Evolutionary conservation across 1,284 basidiomycete species (phyloP).

Genomic region (Cutaneotrichosporon mucoides): DNA sequence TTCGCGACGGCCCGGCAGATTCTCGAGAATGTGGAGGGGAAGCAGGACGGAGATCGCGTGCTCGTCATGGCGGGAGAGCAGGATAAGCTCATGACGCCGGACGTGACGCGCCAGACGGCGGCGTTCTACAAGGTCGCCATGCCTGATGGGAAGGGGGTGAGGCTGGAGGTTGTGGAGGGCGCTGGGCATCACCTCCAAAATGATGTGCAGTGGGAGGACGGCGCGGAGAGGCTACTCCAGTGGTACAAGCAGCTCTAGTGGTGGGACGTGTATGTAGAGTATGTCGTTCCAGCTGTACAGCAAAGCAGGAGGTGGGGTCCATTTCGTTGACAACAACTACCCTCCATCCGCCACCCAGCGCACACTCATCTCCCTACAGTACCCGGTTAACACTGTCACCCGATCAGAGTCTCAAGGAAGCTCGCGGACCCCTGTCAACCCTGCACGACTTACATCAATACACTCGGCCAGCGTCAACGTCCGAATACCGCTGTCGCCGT

Average conservation of each 20-base stretch:
- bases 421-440: too few relatives aligned
- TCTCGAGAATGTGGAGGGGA: not conserved
- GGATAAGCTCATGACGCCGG: constrained; percentile 14
- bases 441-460: too few relatives aligned
- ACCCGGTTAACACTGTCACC: too few relatives aligned
- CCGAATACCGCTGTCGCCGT: too few relatives aligned
- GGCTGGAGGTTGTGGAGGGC: constrained; percentile 10
- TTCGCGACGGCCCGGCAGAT: constrained; percentile 8
- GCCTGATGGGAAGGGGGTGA: not conserved
- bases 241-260: constrained; percentile 2
- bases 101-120: constrained; percentile 6
- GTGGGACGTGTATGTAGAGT: too few relatives aligned
- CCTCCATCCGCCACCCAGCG: too few relatives aligned
- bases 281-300: too few relatives aligned
- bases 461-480: too few relatives aligned
- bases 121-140: constrained; percentile 6
- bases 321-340: too few relatives aligned
- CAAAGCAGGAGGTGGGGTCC: too few relatives aligned
- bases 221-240: constrained; percentile 4
- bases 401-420: too few relatives aligned
- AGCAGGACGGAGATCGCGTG: not conserved
- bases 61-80: constrained; percentile 11
- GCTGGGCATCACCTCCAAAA: constrained; percentile 15
- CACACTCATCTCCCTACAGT: too few relatives aligned
- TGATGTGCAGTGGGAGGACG: constrained; percentile 14